These are phyloP conservation scores for Teunomyces panamensis DNA, from an alignment of 805 yeast species.

Conservation along the genomic window DNA sequence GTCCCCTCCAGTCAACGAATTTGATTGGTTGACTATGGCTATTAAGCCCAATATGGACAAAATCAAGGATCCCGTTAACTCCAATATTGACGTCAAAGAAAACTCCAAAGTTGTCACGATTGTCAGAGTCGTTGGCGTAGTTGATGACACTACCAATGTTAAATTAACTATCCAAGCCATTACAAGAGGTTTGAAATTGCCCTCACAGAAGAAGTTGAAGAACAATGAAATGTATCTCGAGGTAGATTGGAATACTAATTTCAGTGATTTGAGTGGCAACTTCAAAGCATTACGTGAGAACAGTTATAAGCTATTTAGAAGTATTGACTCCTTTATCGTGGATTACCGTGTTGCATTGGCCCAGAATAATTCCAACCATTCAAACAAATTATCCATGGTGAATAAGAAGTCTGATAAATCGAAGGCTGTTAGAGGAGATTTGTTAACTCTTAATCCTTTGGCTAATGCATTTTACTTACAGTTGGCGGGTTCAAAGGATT, in stretches of 20 bases:
- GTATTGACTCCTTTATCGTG: slow-evolving; percentile 38
- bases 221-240: slow-evolving; percentile 26
- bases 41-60: slow-evolving; percentile 31
- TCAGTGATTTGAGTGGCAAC: slow-evolving; percentile 14
- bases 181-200: slow-evolving; percentile 30
- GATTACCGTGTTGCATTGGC: slow-evolving; percentile 35
- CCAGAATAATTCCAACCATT: slow-evolving; percentile 9
- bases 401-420: neutral
- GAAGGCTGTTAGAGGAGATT: slow-evolving; percentile 16
- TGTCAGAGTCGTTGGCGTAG: slow-evolving; percentile 46
- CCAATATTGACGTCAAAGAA: slow-evolving; percentile 6
- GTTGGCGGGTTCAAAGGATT: slow-evolving; percentile 47
- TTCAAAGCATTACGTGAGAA: slow-evolving; percentile 18
- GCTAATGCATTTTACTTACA: slow-evolving; percentile 58
- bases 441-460: slow-evolving; percentile 56
- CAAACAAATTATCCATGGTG: slow-evolving; percentile 1
- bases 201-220: slow-evolving; percentile 4
- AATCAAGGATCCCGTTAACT: slow-evolving; percentile 21
- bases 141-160: slow-evolving; percentile 42
- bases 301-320: slow-evolving; percentile 23
- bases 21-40: slow-evolving; percentile 39
- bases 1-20: slow-evolving; percentile 14
- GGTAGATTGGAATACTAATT: slow-evolving; percentile 22
- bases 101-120: slow-evolving; percentile 35
- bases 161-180: slow-evolving; percentile 50